Evolutionary conservation across 2,329 filamentous ascomycete species (phyloP).

Genomic region (Colletotrichum tanaceti): DNA sequence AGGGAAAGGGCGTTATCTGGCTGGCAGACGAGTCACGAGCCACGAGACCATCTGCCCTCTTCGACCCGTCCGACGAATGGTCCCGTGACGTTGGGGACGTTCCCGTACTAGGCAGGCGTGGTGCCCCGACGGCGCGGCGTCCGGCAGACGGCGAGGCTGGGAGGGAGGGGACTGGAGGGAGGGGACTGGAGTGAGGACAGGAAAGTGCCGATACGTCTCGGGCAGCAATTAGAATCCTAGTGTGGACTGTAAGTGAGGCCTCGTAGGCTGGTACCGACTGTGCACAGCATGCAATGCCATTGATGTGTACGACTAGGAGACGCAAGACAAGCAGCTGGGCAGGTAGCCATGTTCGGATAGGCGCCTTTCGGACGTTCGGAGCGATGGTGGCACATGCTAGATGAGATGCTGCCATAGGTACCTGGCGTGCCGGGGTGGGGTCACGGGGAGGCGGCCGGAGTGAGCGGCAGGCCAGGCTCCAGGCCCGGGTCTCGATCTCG

Average conservation of each 20-base stretch:
- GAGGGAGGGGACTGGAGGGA: background rate
- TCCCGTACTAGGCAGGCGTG: background rate
- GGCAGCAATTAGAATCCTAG: conserved; percentile 24
- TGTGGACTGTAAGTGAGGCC: background rate
- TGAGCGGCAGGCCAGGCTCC: conserved; percentile 4
- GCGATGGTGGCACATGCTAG: conserved; percentile 27
- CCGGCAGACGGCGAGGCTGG: conserved; percentile 1
- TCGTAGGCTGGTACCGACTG: background rate
- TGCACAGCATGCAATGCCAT: background rate
- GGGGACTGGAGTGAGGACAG: background rate
- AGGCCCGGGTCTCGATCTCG: conserved; percentile 14
- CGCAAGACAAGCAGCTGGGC: background rate
- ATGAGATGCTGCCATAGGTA: conserved; percentile 1
- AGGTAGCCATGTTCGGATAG: background rate
- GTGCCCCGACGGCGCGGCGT: background rate
- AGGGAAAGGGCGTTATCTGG: background rate
- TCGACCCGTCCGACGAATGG: background rate
- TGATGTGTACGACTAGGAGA: background rate
- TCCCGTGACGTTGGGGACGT: conserved; percentile 16
- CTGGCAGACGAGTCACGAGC: background rate
- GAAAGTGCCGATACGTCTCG: conserved; percentile 3
- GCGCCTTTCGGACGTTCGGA: conserved; percentile 4
- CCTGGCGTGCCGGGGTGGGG: conserved; percentile 18
- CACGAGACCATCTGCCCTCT: conserved; percentile 23
- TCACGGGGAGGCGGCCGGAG: conserved; percentile 30